Conservation (phyloP, 2,329 filamentous ascomycete genomes). For the Nemania abortiva region DNA sequence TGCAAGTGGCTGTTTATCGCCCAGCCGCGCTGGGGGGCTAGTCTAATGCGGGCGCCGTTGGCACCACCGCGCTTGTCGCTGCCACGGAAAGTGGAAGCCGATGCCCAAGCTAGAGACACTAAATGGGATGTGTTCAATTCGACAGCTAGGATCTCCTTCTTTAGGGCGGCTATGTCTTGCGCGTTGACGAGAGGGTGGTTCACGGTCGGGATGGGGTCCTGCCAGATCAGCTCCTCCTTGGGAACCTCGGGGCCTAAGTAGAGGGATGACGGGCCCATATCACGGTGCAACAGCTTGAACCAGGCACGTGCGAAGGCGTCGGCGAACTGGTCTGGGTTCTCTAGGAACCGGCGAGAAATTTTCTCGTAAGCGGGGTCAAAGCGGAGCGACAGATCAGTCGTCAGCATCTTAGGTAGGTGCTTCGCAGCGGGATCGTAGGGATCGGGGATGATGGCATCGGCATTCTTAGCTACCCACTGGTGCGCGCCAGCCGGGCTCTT, state of each 20-base stretch:
- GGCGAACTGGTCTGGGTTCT: constrained; percentile 75
- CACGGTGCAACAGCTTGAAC: constrained; percentile 87
- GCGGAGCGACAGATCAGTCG: constrained; percentile 78
- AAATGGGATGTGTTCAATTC: constrained; percentile 72
- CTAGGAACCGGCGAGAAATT: constrained; percentile 77
- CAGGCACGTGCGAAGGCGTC: constrained; percentile 79
- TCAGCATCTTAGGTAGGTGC: constrained; percentile 81
- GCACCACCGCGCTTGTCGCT: constrained; percentile 86
- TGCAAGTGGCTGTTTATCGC: constrained; percentile 78
- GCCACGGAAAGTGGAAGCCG: constrained; percentile 78
- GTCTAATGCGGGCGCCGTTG: constrained; percentile 82
- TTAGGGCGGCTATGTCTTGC: constrained; percentile 73
- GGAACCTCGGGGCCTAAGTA: constrained; percentile 83
- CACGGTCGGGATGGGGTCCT: constrained; percentile 75
- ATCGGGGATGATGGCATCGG: constrained; percentile 75
- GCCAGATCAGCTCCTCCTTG: constrained; percentile 76
- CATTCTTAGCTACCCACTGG: constrained; percentile 81
- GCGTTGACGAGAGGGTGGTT: constrained; percentile 70
- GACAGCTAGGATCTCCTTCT: constrained; percentile 74
- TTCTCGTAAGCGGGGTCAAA: constrained; percentile 80
- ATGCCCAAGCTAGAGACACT: constrained; percentile 75
- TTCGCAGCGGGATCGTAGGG: constrained; percentile 77
- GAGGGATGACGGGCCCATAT: constrained; percentile 77
- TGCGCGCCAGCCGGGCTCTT: constrained; percentile 82
- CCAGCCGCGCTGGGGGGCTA: constrained; percentile 79